Evolutionary conservation across 2,329 filamentous ascomycete species (phyloP).

Genomic region (Diaporthe australafricana): DNA sequence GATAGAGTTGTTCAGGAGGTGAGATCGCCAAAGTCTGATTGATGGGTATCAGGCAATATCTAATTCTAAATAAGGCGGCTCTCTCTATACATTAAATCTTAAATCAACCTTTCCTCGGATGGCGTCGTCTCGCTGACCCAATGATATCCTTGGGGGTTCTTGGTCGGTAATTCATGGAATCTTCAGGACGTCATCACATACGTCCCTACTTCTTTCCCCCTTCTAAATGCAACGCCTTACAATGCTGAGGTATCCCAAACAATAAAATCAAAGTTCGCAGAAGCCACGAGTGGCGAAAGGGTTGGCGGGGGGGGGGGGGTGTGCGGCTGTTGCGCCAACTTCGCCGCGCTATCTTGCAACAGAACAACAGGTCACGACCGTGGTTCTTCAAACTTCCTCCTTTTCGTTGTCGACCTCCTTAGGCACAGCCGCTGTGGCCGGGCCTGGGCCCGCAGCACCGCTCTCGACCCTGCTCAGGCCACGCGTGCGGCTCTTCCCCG

Average conservation of each 20-base stretch:
- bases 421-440: background rate
- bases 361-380: background rate
- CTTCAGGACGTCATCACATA: background rate
- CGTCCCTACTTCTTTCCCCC: background rate
- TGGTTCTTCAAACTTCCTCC: slow-evolving; percentile 14
- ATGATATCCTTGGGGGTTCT: background rate
- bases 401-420: slow-evolving; percentile 13
- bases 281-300: background rate
- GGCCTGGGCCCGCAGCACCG: background rate
- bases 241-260: slow-evolving; percentile 31
- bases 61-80: background rate
- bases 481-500: slow-evolving; percentile 30
- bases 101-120: background rate
- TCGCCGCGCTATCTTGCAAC: background rate
- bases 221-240: slow-evolving; percentile 34
- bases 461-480: slow-evolving; percentile 4
- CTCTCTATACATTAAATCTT: slow-evolving; percentile 19
- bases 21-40: slow-evolving; percentile 17
- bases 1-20: slow-evolving; percentile 3
- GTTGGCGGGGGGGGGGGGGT: no score
- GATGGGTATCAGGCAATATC: background rate
- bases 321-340: background rate
- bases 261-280: background rate
- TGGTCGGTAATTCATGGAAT: background rate
- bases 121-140: background rate